Base-by-base conservation (phyloP, 345 rosid species). In the Arabidopsis arenosa region DNA sequence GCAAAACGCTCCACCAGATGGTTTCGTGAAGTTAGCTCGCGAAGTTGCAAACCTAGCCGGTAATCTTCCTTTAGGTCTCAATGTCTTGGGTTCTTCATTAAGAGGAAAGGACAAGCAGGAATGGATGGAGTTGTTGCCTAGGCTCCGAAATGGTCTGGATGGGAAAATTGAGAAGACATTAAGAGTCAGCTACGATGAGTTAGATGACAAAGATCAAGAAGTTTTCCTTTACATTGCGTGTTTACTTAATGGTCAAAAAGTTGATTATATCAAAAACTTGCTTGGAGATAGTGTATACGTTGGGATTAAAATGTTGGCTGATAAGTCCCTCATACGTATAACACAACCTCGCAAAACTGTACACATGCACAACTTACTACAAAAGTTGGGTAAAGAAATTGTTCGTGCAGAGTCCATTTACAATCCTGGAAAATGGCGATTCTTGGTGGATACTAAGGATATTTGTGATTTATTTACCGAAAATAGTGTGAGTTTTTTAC, bases 221-320 rank as follows among this genome's bases (percentile, higher is more conserved):
- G 12, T 81, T 1, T 85, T 85, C 73, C 76, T 79, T 8, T 80
- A 58, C 18, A 74, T 85, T 43, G 84, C 84, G 4, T 75, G 78
- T 41, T 75, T 80, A 47, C 53, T 76, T 2, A 70, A 35, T 4
- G 73, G 75, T 3, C 10, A 8, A 0, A 2, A 13, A 1, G 32
- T 13, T 0, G 0, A 2, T 52, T 53, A n/a, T 23, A 4, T 10
- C 10, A 41, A 37, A 26, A 70, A 6, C 3, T 40, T 62, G 33
- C 44, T 67, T 0, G 77, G 62, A 3, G 63, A 40, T 8, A 30
- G 58, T 58, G 49, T 26, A 5, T 1, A 44, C 9, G 2, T 4
- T 44, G 54, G 49, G 15, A 1, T 61, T 37, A 40, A 18, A 61
- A 40, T 10, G 15, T 77, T 83, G 0, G 1, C 45, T 4, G 72